A percentile compares a stretch with the other conserved stretches of the same genome.
Conservation (phyloP, 2,329 filamentous ascomycete species). For the Leptographium radiaticola region DNA sequence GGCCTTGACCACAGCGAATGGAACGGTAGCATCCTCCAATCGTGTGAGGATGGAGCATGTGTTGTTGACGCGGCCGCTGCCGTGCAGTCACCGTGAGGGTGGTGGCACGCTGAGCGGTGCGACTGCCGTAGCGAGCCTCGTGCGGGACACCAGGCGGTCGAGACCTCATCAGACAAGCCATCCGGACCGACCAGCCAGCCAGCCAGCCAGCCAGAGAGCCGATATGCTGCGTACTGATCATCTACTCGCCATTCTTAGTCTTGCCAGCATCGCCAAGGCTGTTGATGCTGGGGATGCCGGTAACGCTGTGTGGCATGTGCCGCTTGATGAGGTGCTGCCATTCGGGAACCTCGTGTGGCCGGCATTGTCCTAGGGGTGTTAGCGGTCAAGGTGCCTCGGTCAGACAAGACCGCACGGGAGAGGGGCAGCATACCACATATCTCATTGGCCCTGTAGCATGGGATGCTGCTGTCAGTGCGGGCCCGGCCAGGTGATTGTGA, state of each 20-base stretch:
- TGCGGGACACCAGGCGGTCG: no score
- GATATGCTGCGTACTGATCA: not conserved
- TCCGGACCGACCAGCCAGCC: no score
- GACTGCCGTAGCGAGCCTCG: no score
- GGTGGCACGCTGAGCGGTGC: no score
- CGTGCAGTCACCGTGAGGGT: no score
- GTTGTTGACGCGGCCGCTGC: no score
- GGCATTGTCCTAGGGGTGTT: slow-evolving; percentile 22
- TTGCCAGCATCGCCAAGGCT: not conserved
- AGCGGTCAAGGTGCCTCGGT: not conserved
- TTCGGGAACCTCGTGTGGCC: slow-evolving; percentile 20
- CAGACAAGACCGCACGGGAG: not conserved
- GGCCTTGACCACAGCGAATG: no score
- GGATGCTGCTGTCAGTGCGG: not conserved
- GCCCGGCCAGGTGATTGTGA: not conserved
- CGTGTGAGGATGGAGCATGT: no score
- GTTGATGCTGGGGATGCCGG: slow-evolving; percentile 7
- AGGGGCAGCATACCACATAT: slow-evolving; percentile 16
- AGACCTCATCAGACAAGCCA: no score
- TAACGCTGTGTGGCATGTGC: slow-evolving; percentile 13
- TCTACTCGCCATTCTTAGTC: not conserved
- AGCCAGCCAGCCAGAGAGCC: no score
- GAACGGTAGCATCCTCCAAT: no score
- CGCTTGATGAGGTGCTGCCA: slow-evolving; percentile 25
- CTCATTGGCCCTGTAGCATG: slow-evolving; percentile 13